Evolutionary conservation across 1,284 basidiomycete species (phyloP).

Genomic region (Leccinum angustisporum): DNA sequence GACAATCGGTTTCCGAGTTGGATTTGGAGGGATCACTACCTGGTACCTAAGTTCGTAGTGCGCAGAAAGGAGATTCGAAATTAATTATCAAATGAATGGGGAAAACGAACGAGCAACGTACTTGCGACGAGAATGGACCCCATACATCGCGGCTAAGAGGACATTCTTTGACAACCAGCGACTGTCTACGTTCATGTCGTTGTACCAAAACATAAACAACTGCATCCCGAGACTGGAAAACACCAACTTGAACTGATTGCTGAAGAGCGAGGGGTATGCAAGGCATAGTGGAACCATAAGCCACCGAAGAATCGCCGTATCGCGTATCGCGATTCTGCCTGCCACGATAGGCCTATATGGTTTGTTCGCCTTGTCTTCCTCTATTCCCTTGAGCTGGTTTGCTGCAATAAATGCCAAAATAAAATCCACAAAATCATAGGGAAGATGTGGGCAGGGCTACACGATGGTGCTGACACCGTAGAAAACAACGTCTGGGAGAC

Average conservation of each 20-base stretch:
- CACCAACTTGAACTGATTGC: conserved; percentile 23
- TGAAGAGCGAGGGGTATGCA: conserved; percentile 33
- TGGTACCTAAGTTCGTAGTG: background rate
- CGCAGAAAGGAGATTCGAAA: background rate
- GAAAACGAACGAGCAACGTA: conserved; percentile 15
- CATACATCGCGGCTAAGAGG: conserved; percentile 39
- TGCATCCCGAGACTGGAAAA: conserved; percentile 35
- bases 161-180: conserved; percentile 39
- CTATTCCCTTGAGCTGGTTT: conserved; percentile 40
- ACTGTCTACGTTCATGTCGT: conserved; percentile 37
- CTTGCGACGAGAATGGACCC: conserved; percentile 37
- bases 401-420: conserved; percentile 23
- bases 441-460: conserved; percentile 18
- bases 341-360: conserved; percentile 40
- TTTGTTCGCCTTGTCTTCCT: conserved; percentile 45
- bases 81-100: background rate
- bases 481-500: conserved; percentile 37
- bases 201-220: conserved; percentile 35
- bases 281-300: conserved; percentile 35
- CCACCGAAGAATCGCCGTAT: conserved; percentile 39
- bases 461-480: conserved; percentile 33
- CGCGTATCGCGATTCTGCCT: conserved; percentile 33
- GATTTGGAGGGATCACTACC: conserved; percentile 16
- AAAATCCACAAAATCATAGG: conserved; percentile 37
- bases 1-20: conserved; percentile 33